Evolutionary conservation across 768 basidiomycete genomes (phyloP), one percentile per base, ranked within the genome.

Genomic region (Tylopilus vinaceipallidus): DNA sequence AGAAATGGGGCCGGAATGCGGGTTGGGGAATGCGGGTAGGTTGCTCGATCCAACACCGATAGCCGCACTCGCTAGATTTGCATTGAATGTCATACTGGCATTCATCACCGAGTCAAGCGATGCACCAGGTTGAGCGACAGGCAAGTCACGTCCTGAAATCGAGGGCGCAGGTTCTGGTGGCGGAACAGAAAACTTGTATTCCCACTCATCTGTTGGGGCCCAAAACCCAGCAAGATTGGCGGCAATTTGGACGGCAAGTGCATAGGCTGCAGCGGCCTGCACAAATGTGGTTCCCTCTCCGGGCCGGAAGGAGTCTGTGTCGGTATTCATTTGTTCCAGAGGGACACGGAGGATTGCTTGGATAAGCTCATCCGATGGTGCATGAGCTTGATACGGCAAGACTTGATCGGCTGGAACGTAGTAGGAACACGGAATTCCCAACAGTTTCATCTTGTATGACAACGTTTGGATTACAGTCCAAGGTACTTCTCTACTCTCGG

Each of bases 161-260:
- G 40, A 42, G 33, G 59, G 45, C 3, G 56, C 45, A 16, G 60
- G 45, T n/a, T 17, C 42, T 23, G 52, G 38, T 6, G 65, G 65
- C 0, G 76, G 73, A 37, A 79, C 53, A 8, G 71, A 63, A 56
- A 80, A 78, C 49, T 75, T 78, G 54, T 80, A 81, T 23, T 82
- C 79, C 78, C 81, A 89, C 44, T 87, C 82, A 50, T 90, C 88
- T 5, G 86, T 85, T 1, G 86, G 75, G 30, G 79, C 75, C 86
- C 88, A 93, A 55, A 71, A 85, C 6, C 72, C 71, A 33, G 83
- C 79, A 4, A 91, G 57, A 33, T 75, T 73, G 0, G 83, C 75
- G 0, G 82, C 86, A 26, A 87, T 84, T 60, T 92, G 84, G 11
- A 91, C 68, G 4, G 88, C 89, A 14, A 87, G 67, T 2, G 83